Evolutionary conservation across 2,329 filamentous ascomycete genomes (phyloP).

Genomic region (Monosporascus sp.): DNA sequence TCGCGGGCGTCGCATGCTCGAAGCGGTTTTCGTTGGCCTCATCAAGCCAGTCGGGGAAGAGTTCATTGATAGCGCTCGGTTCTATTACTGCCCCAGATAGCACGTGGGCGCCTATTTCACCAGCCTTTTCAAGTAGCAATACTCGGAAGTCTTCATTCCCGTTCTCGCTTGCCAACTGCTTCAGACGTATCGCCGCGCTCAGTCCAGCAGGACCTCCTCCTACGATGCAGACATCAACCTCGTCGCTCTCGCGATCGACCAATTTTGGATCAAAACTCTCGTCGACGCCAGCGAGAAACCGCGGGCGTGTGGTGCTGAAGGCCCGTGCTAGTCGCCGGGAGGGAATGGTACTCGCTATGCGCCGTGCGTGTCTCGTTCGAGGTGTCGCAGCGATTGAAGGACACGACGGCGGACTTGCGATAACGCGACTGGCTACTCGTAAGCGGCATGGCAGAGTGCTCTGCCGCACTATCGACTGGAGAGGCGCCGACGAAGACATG

Average conservation of each 20-base stretch:
- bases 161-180: constrained; percentile 90
- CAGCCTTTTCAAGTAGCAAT: constrained; percentile 87
- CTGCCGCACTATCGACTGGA: constrained; percentile 22
- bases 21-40: constrained; percentile 87
- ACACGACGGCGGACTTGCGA: constrained; percentile 13
- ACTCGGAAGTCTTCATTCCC: constrained; percentile 96
- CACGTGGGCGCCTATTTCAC: constrained; percentile 91
- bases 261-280: constrained; percentile 60
- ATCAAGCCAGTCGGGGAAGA: constrained; percentile 89
- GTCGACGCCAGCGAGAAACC: constrained; percentile 31
- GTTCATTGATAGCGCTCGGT: constrained; percentile 79
- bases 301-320: constrained; percentile 32
- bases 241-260: constrained; percentile 82
- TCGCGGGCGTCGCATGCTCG: constrained; percentile 79
- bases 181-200: constrained; percentile 86
- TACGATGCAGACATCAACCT: constrained; percentile 95
- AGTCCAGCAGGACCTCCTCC: constrained; percentile 94
- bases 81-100: constrained; percentile 94
- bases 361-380: constrained; percentile 10
- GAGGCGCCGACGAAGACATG: constrained; percentile 24
- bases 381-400: constrained; percentile 12
- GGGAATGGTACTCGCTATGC: constrained; percentile 6
- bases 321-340: constrained; percentile 18
- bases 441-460: constrained; percentile 16
- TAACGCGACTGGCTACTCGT: constrained; percentile 10